A percentile compares a stretch with the other conserved stretches of the same genome.
Evolutionary conservation across 2,329 filamentous ascomycete species (phyloP).

Genomic region (Claviceps capensis): DNA sequence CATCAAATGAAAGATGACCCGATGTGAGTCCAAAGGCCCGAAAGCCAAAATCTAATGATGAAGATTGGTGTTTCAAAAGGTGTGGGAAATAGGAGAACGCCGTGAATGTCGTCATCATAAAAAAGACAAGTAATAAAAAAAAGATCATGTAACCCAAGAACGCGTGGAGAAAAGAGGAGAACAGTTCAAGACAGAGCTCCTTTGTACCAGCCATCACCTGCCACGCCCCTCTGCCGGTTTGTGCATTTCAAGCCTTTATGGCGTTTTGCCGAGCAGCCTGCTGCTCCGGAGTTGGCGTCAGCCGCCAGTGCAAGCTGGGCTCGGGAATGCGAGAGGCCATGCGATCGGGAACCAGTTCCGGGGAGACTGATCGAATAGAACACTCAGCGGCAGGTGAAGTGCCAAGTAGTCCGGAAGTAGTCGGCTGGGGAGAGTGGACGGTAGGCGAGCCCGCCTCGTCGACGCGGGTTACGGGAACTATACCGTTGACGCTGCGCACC

Average conservation of each 20-base stretch:
- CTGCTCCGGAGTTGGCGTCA: constrained; percentile 36
- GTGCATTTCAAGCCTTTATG: constrained; percentile 7
- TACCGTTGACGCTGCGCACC: constrained; percentile 37
- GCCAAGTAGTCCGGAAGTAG: constrained; percentile 40
- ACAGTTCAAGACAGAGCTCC: not conserved
- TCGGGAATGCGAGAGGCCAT: constrained; percentile 45
- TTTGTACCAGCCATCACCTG: not conserved
- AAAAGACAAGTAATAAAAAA: not conserved
- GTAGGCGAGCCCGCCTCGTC: constrained; percentile 30
- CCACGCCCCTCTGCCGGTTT: not conserved
- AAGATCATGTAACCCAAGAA: not conserved
- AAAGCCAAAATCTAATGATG: too few relatives aligned
- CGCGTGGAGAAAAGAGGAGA: not conserved
- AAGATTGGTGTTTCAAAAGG: not conserved
- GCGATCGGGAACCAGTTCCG: constrained; percentile 47
- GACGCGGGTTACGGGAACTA: constrained; percentile 25
- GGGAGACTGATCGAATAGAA: constrained; percentile 39
- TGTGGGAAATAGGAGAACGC: not conserved
- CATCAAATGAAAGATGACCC: not conserved
- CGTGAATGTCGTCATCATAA: not conserved
- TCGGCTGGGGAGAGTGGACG: constrained; percentile 40
- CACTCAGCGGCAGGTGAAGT: constrained; percentile 42
- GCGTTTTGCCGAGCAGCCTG: constrained; percentile 16
- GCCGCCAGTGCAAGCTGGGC: constrained; percentile 27
- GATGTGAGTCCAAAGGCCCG: not conserved